phyloP scores from a whole-genome alignment of 1,284 basidiomycete genomes.

The Ustilago esculenta region DNA sequence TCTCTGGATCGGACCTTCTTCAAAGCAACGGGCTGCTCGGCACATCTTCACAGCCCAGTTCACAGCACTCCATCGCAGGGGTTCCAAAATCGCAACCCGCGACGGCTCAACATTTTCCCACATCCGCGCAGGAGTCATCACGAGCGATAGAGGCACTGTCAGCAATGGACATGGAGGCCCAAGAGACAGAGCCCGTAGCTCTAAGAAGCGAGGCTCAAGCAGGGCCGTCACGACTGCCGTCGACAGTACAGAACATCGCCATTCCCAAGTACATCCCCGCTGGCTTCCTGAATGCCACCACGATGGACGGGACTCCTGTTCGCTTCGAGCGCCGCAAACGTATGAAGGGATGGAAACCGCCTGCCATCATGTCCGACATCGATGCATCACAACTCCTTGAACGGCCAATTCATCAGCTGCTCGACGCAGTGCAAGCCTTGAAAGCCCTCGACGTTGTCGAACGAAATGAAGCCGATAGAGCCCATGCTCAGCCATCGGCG shows the following conservation, averaged over 20 bases:
- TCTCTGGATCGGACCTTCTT: constrained; percentile 21
- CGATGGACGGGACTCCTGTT: constrained; percentile 46
- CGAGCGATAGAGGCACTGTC: constrained; percentile 31
- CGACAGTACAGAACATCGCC: constrained; percentile 4
- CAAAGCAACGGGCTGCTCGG: constrained; percentile 44
- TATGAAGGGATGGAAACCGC: constrained; percentile 53
- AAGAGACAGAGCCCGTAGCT: not conserved
- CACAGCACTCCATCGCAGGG: constrained; percentile 17
- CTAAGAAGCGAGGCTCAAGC: not conserved
- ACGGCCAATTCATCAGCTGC: constrained; percentile 52
- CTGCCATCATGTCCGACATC: constrained; percentile 44
- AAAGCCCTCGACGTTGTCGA: constrained; percentile 51
- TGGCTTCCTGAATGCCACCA: constrained; percentile 44
- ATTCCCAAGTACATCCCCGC: constrained; percentile 63
- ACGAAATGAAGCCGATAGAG: constrained; percentile 17
- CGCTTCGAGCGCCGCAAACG: constrained; percentile 55
- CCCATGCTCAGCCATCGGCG: not conserved
- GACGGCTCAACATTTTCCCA: constrained; percentile 5
- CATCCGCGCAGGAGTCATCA: constrained; percentile 15
- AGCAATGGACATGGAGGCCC: not conserved
- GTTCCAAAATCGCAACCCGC: not conserved
- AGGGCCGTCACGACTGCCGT: constrained; percentile 17
- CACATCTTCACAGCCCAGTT: constrained; percentile 26
- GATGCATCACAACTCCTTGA: constrained; percentile 50
- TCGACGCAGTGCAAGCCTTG: constrained; percentile 44